Conservation (phyloP, 202 grass and related monocot species). For the Zizania palustris region DNA sequence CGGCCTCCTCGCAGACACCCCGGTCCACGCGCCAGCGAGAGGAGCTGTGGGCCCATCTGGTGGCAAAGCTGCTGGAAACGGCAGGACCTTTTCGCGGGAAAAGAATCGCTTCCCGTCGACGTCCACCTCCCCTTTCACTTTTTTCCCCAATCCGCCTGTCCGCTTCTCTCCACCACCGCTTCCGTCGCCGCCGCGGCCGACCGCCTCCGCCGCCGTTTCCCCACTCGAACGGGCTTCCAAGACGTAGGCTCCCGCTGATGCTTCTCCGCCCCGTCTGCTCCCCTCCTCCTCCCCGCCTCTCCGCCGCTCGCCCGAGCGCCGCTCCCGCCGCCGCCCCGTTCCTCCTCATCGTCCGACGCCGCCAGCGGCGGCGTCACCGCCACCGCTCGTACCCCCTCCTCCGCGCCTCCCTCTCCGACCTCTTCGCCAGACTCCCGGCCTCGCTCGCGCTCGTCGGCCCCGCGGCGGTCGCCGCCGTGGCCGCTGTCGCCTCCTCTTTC, state of each 20-base stretch:
- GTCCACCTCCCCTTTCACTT: neutral
- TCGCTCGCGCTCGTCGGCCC: conserved; percentile 61
- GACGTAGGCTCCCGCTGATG: conserved; percentile 43
- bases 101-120: conserved; percentile 40
- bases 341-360: conserved; percentile 38
- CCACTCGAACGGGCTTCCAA: neutral
- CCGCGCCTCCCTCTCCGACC: conserved; percentile 51
- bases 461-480: conserved; percentile 53
- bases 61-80: neutral
- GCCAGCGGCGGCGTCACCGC: conserved; percentile 39
- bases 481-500: conserved; percentile 43
- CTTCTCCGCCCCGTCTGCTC: conserved; percentile 50
- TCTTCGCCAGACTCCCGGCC: conserved; percentile 54
- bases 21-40: neutral
- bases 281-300: conserved; percentile 16
- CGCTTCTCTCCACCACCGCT: conserved; percentile 45
- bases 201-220: neutral
- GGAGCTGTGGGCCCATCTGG: neutral
- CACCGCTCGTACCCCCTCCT: conserved; percentile 12
- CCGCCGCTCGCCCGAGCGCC: conserved; percentile 14
- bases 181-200: conserved; percentile 17
- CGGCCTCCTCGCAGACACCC: neutral
- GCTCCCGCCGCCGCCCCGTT: neutral
- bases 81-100: conserved; percentile 33
- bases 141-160: conserved; percentile 22